These are phyloP conservation scores for Claviceps sp. DNA, from an alignment of 2,329 filamentous ascomycete genomes.

Conservation along the genomic window DNA sequence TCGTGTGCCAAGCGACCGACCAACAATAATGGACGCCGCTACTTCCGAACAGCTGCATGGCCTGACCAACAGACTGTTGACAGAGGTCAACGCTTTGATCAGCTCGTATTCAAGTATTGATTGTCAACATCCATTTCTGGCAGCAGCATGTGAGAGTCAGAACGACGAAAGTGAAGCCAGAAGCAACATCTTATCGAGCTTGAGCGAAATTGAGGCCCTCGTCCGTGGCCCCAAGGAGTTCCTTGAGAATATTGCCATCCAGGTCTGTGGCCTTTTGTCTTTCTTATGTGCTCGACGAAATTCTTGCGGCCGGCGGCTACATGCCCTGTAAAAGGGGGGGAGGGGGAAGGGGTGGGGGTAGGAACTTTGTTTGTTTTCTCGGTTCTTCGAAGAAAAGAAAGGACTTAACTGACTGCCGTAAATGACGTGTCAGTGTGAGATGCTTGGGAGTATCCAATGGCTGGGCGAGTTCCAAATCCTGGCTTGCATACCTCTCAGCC, in stretches of 20 bases:
- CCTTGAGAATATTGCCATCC: constrained; percentile 1
- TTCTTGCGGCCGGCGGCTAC: not conserved
- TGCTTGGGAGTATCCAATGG: constrained; percentile 8
- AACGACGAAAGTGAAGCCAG: not conserved
- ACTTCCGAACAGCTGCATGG: not conserved
- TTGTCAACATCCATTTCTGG: not conserved
- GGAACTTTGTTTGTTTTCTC: not conserved
- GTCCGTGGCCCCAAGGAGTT: constrained; percentile 1
- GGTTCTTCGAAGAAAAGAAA: not conserved
- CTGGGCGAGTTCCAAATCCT: constrained; percentile 30
- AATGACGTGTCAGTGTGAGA: not conserved
- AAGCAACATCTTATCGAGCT: not conserved
- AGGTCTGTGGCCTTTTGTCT: not conserved
- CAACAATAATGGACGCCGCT: not conserved
- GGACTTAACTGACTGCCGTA: not conserved
- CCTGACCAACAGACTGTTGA: not conserved
- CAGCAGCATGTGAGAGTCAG: not conserved
- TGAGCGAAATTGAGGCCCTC: constrained; percentile 2
- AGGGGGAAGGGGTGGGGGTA: not conserved
- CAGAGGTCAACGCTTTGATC: not conserved
- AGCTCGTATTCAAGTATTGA: not conserved
- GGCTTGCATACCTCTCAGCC: constrained; percentile 27
- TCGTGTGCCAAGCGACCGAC: not conserved
- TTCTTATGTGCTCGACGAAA: not conserved
- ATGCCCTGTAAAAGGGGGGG: not conserved